A percentile compares a stretch with the other conserved stretches of the same genome.
These are phyloP conservation scores for Emericellopsis terricola DNA, from an alignment of 495 filamentous ascomycete genomes.

Conservation along the genomic window DNA sequence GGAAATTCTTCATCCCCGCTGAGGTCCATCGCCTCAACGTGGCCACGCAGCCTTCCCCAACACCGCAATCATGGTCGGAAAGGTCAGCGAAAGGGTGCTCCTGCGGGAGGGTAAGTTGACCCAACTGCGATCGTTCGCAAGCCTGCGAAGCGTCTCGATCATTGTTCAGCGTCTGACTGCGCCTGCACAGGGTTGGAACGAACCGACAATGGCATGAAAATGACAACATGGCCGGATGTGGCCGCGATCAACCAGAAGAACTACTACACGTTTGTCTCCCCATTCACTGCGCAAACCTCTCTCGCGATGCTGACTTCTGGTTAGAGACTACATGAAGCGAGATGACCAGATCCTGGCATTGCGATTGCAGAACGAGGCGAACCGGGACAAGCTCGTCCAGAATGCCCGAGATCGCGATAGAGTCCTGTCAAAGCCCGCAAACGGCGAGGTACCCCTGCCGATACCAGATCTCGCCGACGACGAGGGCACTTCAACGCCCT, in stretches of 20 bases:
- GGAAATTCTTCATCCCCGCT: neutral
- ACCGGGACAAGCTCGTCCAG: constrained; percentile 57
- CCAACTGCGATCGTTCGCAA: neutral
- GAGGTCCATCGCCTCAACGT: neutral
- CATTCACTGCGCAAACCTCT: neutral
- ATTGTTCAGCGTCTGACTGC: neutral
- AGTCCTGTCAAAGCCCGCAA: constrained; percentile 55
- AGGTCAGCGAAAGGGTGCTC: constrained; percentile 35
- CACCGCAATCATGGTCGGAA: constrained; percentile 24
- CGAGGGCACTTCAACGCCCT: constrained; percentile 35
- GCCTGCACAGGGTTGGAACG: constrained; percentile 56
- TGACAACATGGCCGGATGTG: constrained; percentile 84
- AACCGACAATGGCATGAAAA: constrained; percentile 94
- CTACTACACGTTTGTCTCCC: constrained; percentile 80
- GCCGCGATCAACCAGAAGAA: constrained; percentile 96
- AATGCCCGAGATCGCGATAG: constrained; percentile 75
- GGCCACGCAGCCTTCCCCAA: neutral
- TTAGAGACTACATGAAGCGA: constrained; percentile 88
- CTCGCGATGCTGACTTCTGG: constrained; percentile 7
- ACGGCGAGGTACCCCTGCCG: constrained; percentile 38
- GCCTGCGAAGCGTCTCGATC: no score
- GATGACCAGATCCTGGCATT: constrained; percentile 89
- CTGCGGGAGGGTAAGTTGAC: constrained; percentile 25
- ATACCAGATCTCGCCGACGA: constrained; percentile 40
- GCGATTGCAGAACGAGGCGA: constrained; percentile 70